Conservation (phyloP, 2,329 filamentous ascomycete species). For the Dactylellina drechsleri region DNA sequence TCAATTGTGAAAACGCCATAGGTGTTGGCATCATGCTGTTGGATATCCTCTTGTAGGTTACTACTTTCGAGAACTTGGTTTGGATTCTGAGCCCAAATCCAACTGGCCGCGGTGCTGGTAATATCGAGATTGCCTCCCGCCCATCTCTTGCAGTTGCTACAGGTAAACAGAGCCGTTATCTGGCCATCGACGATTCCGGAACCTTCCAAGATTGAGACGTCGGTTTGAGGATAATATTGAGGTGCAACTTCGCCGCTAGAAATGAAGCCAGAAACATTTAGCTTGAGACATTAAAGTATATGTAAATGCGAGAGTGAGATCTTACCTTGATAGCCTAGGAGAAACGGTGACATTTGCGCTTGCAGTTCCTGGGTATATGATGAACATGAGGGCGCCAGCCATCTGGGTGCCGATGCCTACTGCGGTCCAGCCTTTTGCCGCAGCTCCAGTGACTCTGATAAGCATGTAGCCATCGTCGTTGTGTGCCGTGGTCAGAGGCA, state of each 20-base stretch:
- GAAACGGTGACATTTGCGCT: constrained; percentile 60
- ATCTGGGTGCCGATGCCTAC: constrained; percentile 64
- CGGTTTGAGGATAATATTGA: constrained; percentile 51
- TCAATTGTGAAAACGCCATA: constrained; percentile 65
- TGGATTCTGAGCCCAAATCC: constrained; percentile 69
- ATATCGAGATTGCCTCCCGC: constrained; percentile 63
- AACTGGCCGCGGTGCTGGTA: constrained; percentile 62
- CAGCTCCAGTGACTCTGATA: constrained; percentile 56
- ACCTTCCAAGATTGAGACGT: constrained; percentile 55
- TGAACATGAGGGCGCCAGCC: constrained; percentile 63
- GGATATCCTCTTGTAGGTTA: constrained; percentile 62
- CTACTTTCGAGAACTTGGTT: constrained; percentile 65
- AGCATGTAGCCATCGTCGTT: constrained; percentile 54
- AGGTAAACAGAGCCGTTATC: constrained; percentile 58
- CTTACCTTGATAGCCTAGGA: constrained; percentile 54
- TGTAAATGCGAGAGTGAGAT: not conserved
- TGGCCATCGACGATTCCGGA: constrained; percentile 55
- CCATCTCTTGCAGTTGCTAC: constrained; percentile 68
- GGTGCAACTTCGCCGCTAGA: constrained; percentile 43
- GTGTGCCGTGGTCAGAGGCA: constrained; percentile 33
- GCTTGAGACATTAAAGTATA: not conserved
- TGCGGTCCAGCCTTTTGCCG: constrained; percentile 62
- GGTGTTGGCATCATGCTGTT: constrained; percentile 64
- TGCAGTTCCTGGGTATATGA: constrained; percentile 62
- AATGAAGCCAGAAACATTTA: not conserved